Percentiles rank a stretch among this genome's conserved stretches.
These are phyloP conservation scores for Diphasiastrum complanatum DNA, from an alignment of 83 land plant species.

Conservation along the genomic window DNA sequence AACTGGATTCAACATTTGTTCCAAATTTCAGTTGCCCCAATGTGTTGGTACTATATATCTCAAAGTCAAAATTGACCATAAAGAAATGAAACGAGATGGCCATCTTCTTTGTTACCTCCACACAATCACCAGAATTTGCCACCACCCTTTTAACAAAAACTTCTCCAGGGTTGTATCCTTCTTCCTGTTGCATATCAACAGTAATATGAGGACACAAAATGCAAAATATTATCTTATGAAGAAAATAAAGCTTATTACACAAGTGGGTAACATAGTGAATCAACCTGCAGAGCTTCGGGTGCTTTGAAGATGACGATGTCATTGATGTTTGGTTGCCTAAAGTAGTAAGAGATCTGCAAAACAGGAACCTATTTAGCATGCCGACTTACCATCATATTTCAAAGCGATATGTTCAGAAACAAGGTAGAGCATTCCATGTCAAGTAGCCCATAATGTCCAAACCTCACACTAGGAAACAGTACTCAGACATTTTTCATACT, in stretches of 20 bases:
- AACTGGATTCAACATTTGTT: no score
- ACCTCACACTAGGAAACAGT: no score
- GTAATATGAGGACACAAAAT: not conserved
- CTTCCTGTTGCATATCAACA: slow-evolving; percentile 13
- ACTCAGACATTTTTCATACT: no score
- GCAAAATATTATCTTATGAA: no score
- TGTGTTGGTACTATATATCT: no score
- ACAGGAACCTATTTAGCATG: not conserved
- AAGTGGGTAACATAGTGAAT: not conserved
- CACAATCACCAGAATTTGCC: slow-evolving; percentile 30
- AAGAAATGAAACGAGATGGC: no score
- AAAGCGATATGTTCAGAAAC: not conserved
- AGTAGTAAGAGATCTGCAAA: slow-evolving; percentile 31
- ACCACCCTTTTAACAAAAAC: slow-evolving; percentile 33
- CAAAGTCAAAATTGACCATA: no score
- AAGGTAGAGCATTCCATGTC: not conserved
- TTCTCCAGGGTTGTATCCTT: slow-evolving; percentile 25
- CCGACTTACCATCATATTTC: no score
- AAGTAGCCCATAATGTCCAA: not conserved
- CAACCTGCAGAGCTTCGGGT: slow-evolving; percentile 26
- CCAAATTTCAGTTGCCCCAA: no score
- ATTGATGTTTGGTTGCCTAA: slow-evolving; percentile 25
- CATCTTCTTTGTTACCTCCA: no score
- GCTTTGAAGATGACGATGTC: slow-evolving; percentile 36
- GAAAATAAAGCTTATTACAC: not conserved